Evolutionary conservation across 2,329 filamentous ascomycete genomes (phyloP), one percentile per base, ranked within the genome.

Genomic region (Xylaria sp.): DNA sequence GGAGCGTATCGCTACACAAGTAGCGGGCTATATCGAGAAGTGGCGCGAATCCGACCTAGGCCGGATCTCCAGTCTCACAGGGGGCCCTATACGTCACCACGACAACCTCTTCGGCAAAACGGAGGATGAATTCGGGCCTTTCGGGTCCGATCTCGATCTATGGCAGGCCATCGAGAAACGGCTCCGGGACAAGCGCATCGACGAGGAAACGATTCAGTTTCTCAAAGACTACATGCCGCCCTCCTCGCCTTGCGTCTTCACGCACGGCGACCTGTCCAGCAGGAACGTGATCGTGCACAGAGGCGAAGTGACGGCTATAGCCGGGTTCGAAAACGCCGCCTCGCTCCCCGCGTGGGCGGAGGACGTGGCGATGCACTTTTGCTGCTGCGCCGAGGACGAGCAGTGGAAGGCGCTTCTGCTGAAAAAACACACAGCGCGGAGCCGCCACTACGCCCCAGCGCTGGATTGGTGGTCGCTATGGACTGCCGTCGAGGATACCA

Each of bases 391-490:
- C 39, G 75, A 77, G 55, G 74, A 77, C 53, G 72, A 73, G 66
- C 71, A 74, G 64, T 77, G 75, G 75, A 77, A 77, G 59, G 64
- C 65, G 12, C 51, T 77, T 45, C 48, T 77, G 48, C 66, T 77
- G 39, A 73, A 62, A 27, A 62, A 47, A n/a, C 61, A 73, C 27
- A 70, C 71, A n/a, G n/a, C n/a, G 62, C 67, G 64, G 39, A 50
- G n/a, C 19, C 69, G 72, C 42, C 65, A 50, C 8, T 68, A 75
- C 36, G 63, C 61, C 7, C 58, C 65, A 11, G 72, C 71, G 34
- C 70, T 71, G 21, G 74, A 75, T 55, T 77, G 75, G 74, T 77
- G 74, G 74, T 53, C 69, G 4, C 47, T 77, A 14, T 75, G 75
- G 74, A 69, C 56, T 2, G 73, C 71, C 2, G 70, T 62, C 1